These are phyloP conservation scores for Trypanosoma platydactyli DNA, from an alignment of 208 protist species.

Conservation along the genomic window DNA sequence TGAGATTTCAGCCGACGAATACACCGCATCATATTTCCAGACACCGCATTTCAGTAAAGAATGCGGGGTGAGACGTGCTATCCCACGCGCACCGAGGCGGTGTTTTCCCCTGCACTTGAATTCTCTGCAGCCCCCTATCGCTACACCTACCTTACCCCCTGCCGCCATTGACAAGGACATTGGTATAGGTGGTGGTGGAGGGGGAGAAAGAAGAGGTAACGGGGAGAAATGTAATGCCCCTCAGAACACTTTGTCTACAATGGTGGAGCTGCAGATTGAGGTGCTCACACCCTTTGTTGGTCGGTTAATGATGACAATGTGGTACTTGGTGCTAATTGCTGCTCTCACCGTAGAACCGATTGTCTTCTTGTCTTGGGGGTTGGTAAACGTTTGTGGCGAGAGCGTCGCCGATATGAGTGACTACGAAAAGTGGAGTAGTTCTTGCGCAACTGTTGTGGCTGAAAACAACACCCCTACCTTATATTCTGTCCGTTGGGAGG, in stretches of 20 bases:
- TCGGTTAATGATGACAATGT: conserved; percentile 47
- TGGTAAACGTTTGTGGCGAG: conserved; percentile 65
- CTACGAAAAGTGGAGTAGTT: conserved; percentile 31
- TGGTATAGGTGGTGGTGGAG: not conserved
- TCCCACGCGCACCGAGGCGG: conserved; percentile 27
- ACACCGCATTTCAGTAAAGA: not conserved
- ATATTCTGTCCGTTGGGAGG: conserved; percentile 41
- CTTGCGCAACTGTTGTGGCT: conserved; percentile 29
- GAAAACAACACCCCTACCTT: conserved; percentile 12
- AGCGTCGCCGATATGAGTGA: conserved; percentile 25
- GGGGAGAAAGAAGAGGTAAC: not conserved
- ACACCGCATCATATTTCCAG: not conserved
- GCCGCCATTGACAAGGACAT: not conserved
- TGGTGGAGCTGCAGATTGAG: conserved; percentile 84
- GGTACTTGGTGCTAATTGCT: conserved; percentile 53
- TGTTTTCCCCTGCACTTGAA: not conserved
- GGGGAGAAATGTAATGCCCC: not conserved
- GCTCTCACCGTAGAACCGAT: conserved; percentile 62
- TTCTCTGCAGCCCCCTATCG: not conserved
- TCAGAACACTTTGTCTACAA: conserved; percentile 23
- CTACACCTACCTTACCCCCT: too few species aligned
- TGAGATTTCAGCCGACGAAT: not conserved
- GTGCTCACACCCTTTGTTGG: conserved; percentile 47
- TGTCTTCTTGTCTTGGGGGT: conserved; percentile 49
- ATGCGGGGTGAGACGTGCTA: not conserved